Base-by-base conservation (phyloP, 139 green algal genomes). In the Limnomonas spitsbergensis region DNA sequence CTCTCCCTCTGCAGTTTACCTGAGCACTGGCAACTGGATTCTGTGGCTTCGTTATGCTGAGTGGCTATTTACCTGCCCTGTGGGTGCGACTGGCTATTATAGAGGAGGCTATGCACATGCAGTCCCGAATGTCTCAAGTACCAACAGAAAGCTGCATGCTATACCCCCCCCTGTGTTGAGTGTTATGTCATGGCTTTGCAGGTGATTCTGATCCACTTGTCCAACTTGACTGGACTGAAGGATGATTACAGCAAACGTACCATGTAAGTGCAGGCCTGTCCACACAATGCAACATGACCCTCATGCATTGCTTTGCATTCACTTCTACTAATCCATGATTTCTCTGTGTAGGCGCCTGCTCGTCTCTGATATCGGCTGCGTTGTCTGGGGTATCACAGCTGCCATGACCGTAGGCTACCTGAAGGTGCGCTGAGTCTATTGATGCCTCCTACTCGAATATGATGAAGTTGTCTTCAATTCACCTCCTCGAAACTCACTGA, bases 171-270 rank as follows among this genome's bases (percentile, higher is more conserved):
- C 35, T 1, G 34, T 47, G 14, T 47, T 42, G 32, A 47, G 4
- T 20, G 20, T 20, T 36, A 20, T 35, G 32, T 73, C 37, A 6
- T 73, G 9, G 32, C 2, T n/a, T 2, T 66, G 24, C 82, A 84
- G 82, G 83, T 89, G 4, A 87, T 90, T 39, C 81, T 90, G 2
- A 90, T 90, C 36, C 82, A 87, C 38, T 73, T 90, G n/a, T 87
- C 81, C 53, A 90, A 90, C 54, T 35, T 90, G 9, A 90, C 86
- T 9, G 85, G 85, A 4, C 40, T 92, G 20, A 82, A 82, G 35
- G 83, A 87, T 6, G 83, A 91, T n/a, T 91, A 91, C 78, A 89
- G 42, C 71, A 86, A 83, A 35, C 82, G 85, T 7, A 91, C 86
- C 3, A 93, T 93, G 87, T 61, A 20, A 61, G 47, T 34, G 66